These are phyloP conservation scores for Panicum miliaceum DNA, from an alignment of 176 grass and related monocot species.

Conservation along the genomic window DNA sequence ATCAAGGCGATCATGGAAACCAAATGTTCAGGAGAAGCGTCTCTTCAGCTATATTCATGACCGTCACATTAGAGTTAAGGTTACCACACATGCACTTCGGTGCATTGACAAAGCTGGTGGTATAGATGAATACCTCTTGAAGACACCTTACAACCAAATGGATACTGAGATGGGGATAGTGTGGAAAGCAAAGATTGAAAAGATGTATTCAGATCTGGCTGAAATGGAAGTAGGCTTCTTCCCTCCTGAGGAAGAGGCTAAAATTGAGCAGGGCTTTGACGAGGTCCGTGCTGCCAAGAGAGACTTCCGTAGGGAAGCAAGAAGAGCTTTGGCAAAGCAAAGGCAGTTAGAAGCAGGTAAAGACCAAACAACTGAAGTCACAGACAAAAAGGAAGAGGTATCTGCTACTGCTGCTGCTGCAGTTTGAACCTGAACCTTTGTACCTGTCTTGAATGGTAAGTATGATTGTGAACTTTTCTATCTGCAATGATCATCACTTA, in stretches of 20 bases:
- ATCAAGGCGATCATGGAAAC: slow-evolving; percentile 89
- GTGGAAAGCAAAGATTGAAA: slow-evolving; percentile 92
- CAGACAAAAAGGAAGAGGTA: slow-evolving; percentile 39
- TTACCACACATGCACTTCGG: slow-evolving; percentile 86
- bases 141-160: slow-evolving; percentile 90
- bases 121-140: slow-evolving; percentile 95
- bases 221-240: slow-evolving; percentile 72
- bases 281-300: slow-evolving; percentile 57
- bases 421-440: slow-evolving; percentile 34
- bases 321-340: slow-evolving; percentile 58
- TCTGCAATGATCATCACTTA: slow-evolving; percentile 16
- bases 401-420: slow-evolving; percentile 21
- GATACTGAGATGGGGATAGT: slow-evolving; percentile 81
- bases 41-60: slow-evolving; percentile 98
- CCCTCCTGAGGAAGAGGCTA: slow-evolving; percentile 77
- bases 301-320: slow-evolving; percentile 55
- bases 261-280: slow-evolving; percentile 67
- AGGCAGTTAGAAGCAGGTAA: slow-evolving; percentile 50
- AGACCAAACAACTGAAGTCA: slow-evolving; percentile 31
- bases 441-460: slow-evolving; percentile 44
- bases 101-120: slow-evolving; percentile 99
- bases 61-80: slow-evolving; percentile 78
- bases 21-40: slow-evolving; percentile 95
- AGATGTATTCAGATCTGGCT: slow-evolving; percentile 86
- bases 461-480: slow-evolving; percentile 22